Evolutionary conservation across 2,329 filamentous ascomycete genomes (phyloP).

Genomic region (Lasiodiplodia sp.): DNA sequence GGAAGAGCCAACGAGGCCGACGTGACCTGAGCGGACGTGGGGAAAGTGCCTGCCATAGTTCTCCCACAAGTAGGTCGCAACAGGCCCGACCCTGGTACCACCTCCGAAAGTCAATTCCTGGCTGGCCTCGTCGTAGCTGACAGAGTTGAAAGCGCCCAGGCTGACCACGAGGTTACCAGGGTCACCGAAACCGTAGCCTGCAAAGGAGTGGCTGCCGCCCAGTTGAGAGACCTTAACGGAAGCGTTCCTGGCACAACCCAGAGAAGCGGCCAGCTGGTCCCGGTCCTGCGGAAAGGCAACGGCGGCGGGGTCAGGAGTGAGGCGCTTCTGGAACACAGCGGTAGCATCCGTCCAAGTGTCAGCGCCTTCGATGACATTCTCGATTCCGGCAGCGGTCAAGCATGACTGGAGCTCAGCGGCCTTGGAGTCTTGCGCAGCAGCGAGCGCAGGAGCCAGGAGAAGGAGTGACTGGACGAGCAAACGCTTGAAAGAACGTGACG

Average conservation of each 20-base stretch:
- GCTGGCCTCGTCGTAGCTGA: conserved; percentile 31
- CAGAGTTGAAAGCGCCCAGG: conserved; percentile 33
- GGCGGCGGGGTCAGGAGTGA: conserved; percentile 34
- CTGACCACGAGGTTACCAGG: conserved; percentile 33
- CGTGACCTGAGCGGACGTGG: conserved; percentile 34
- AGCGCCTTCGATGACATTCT: conserved; percentile 26
- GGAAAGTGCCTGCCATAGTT: conserved; percentile 35
- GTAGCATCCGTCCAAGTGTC: conserved; percentile 31
- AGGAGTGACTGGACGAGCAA: conserved; percentile 11
- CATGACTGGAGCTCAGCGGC: conserved; percentile 30
- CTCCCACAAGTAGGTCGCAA: conserved; percentile 34
- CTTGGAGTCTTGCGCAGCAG: conserved; percentile 1
- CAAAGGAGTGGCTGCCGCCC: conserved; percentile 34
- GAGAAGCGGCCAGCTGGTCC: conserved; percentile 32
- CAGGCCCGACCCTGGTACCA: conserved; percentile 34
- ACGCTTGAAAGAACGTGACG: conserved; percentile 12
- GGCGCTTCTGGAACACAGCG: conserved; percentile 32
- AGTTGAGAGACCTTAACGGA: conserved; percentile 32
- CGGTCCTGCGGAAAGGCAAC: conserved; percentile 29
- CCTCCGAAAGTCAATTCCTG: conserved; percentile 33
- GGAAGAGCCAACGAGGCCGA: conserved; percentile 33
- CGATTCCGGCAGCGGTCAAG: conserved; percentile 27
- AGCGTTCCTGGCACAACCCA: conserved; percentile 33
- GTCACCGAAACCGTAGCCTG: conserved; percentile 34
- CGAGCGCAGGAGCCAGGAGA: conserved; percentile 5